A percentile compares a stretch with the other conserved stretches of the same genome.
phyloP scores from a whole-genome alignment of 805 yeast genomes.

The Sugiyamaella mastotermitis region DNA sequence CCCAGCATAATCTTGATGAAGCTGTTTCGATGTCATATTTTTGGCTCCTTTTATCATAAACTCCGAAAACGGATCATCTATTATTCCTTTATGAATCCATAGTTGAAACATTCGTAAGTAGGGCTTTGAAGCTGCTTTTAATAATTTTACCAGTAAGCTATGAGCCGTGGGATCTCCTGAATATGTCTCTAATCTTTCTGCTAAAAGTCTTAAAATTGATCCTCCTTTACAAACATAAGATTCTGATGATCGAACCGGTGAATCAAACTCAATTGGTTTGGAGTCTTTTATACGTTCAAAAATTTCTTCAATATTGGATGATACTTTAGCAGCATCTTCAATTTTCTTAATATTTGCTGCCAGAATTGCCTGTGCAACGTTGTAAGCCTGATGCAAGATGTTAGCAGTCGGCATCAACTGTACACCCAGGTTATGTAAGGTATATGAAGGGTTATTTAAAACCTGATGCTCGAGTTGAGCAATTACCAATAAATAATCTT shows the following conservation, averaged over 20 bases:
- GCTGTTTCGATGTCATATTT: constrained; percentile 19
- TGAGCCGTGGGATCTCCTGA: constrained; percentile 61
- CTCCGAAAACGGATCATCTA: constrained; percentile 77
- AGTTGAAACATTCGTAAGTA: constrained; percentile 62
- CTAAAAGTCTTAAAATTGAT: constrained; percentile 54
- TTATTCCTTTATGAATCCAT: constrained; percentile 75
- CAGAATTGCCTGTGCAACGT: constrained; percentile 44
- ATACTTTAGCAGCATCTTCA: constrained; percentile 26
- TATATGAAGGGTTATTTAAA: constrained; percentile 42
- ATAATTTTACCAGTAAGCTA: constrained; percentile 46
- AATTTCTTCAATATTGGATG: constrained; percentile 4
- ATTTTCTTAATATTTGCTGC: constrained; percentile 31
- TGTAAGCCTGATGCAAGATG: constrained; percentile 51
- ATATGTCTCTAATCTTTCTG: constrained; percentile 46
- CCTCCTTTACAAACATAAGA: constrained; percentile 57
- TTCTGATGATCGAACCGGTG: constrained; percentile 3
- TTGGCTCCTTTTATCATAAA: constrained; percentile 55
- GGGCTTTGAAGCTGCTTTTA: constrained; percentile 52
- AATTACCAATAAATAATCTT: constrained; percentile 26
- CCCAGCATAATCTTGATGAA: constrained; percentile 30
- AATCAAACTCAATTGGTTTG: background rate
- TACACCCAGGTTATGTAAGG: constrained; percentile 55
- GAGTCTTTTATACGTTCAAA: constrained; percentile 5
- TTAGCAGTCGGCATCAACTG: constrained; percentile 35
- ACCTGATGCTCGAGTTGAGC: constrained; percentile 49